Base-by-base conservation (phyloP, 768 basidiomycete species). In the Trametes cinnabarina region DNA sequence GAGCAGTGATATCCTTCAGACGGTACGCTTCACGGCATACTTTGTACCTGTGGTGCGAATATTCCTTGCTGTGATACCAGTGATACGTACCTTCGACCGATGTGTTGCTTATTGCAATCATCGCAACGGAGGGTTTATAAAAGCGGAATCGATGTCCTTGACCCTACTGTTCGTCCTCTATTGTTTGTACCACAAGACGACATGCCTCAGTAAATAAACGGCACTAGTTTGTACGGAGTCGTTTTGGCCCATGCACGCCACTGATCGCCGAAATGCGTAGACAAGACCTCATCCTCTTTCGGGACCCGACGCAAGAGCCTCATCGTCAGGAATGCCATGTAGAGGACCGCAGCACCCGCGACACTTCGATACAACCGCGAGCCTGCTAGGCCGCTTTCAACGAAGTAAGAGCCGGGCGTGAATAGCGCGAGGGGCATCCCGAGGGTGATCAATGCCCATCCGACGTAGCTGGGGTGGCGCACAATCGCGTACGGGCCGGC, bases 381-480 rank as follows among this genome's bases (percentile, higher is more conserved):
- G 3, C 20, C 22, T 28, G 28, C n/a, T n/a, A 42, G n/a, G 10
- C 26, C 41, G 47, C 40, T 41, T 19, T 49, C 30, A 4, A 22
- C 30, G 14, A 41, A 49, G 47, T 35, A 41, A 12, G 39, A 57
- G 3, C 55, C 48, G 15, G 47, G 41, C 15, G 5, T 17, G 28
- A 47, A 28, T 11, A 47, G 47, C 15, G 30, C 22, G 23, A 46
- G 34, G 15, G 15, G 28, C 28, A 28, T 47, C 2, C 47, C 47
- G 8, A 26, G 6, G 17, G 17, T 25, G 25, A 47, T 47, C 15
- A 47, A 15, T 5, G 14, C 9, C 47, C 28, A 20, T n/a, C 37
- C 64, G 5, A 62, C 43, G 39, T 65, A 63, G 19, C 49, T 43
- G 6, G 58, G 64, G 51, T 65, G 62, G 9, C 64, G 64, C 12